Base-by-base conservation (phyloP, 257 asterid genomes). In the Primulina tabacum region DNA sequence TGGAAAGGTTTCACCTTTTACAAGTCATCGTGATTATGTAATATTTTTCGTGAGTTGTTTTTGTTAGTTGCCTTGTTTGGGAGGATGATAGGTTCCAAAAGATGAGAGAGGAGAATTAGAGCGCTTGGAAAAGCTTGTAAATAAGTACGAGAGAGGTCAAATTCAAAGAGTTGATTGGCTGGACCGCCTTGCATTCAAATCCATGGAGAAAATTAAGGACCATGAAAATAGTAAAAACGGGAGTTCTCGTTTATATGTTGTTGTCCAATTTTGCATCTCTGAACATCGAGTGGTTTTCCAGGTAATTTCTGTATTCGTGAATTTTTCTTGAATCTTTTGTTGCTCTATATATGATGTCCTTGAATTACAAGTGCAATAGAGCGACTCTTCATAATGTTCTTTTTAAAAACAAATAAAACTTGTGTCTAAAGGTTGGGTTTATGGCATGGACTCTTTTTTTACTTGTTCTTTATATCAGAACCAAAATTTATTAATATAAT, bases 161-260 rank as follows among this genome's bases (percentile, higher is more conserved):
- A 87, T 93, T 76, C 99, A 90, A 76, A 89, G 96, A 77, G 91
- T 93, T 80, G 99, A 93, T 86, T 93, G 99, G 99, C 89, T 90
- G 64, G 99, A 93, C 77, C 85, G 99, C 53, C 95, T 93, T 62
- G 88, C 97, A 35, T 93, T 93, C 78, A 89, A 90, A 81, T 47
- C 96, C 70, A 89, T 93, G 95, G 99, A 93, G 77, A 93, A 88
- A 82, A 86, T 89, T 75, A 90, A 89, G 80, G 99, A 93, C 71
- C 85, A 80, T 8, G 95, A 93, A 73, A 87, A 77, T 78, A 77
- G 72, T 62, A 89, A 85, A 82, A 87, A 81, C 75, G 99, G 96
- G 73, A 89, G 95, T 81, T 86, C 99, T 80, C 90, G 88, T 79
- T 75, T 89, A 78, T 90, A 89, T 76, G 75, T 91, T 20, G 79